Evolutionary conservation across 306 rosid species (phyloP).

Genomic region (Ochetophila trinervis): DNA sequence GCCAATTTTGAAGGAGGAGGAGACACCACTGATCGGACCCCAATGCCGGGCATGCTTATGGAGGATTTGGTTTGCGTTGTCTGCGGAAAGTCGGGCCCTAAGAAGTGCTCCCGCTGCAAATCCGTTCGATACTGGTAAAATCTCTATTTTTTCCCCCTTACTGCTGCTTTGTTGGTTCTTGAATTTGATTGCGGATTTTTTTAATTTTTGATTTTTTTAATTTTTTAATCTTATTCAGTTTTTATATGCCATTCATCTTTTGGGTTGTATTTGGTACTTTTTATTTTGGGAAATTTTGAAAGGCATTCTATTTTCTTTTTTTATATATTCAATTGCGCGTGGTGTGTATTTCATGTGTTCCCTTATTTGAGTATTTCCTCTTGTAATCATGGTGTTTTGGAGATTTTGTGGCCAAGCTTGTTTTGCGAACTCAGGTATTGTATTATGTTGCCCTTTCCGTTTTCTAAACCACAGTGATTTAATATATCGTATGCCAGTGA

Average conservation of each 20-base stretch:
- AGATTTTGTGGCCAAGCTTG: too few relatives aligned
- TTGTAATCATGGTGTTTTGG: too few relatives aligned
- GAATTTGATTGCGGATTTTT: not conserved
- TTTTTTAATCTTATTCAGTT: too few relatives aligned
- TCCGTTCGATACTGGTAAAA: conserved; percentile 71
- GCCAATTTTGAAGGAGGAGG: conserved; percentile 67
- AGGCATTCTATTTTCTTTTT: too few relatives aligned
- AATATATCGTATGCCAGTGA: too few relatives aligned
- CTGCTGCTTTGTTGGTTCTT: not conserved
- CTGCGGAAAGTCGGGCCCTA: conserved; percentile 45
- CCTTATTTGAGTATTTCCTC: too few relatives aligned
- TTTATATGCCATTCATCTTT: not conserved
- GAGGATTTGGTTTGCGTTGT: conserved; percentile 46
- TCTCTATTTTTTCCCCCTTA: not conserved
- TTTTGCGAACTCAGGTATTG: too few relatives aligned
- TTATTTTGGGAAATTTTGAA: not conserved
- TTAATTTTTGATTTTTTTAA: not conserved
- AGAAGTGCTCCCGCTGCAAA: conserved; percentile 85
- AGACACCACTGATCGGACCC: conserved; percentile 29
- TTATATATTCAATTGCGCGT: too few relatives aligned
- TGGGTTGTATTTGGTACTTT: not conserved
- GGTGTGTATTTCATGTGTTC: too few relatives aligned
- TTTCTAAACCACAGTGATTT: too few relatives aligned
- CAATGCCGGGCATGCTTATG: conserved; percentile 54
- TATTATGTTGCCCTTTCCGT: too few relatives aligned